These are phyloP conservation scores for Gentiana dahurica DNA, from an alignment of 257 asterid genomes.

Conservation along the genomic window DNA sequence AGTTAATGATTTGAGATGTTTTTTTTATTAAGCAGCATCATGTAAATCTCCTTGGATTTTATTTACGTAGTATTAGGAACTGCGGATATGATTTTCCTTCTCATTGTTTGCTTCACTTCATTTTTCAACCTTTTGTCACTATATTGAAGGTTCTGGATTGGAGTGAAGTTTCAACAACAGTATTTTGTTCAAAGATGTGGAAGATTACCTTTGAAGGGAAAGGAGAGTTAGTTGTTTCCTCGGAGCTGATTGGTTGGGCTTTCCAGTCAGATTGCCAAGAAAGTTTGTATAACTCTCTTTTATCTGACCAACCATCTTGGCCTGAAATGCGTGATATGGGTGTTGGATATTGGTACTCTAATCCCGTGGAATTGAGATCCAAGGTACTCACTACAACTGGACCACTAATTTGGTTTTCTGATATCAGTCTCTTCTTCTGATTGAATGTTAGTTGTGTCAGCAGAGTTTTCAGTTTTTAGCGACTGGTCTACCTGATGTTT, in stretches of 20 bases:
- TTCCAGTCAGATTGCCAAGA: conserved; percentile 95
- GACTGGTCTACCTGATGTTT: background rate
- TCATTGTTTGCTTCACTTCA: conserved; percentile 1
- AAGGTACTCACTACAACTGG: conserved; percentile 50
- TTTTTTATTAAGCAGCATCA: too few relatives aligned
- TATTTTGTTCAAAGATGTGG: conserved; percentile 54
- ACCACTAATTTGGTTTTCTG: conserved; percentile 9
- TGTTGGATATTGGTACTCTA: conserved; percentile 89
- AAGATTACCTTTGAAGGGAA: conserved; percentile 43
- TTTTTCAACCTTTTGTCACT: conserved; percentile 10
- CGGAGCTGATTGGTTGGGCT: conserved; percentile 80
- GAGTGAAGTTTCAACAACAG: conserved; percentile 58
- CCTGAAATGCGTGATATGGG: conserved; percentile 87
- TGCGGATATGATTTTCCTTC: background rate
- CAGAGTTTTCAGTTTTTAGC: background rate
- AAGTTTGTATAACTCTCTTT: conserved; percentile 66
- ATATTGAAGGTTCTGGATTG: conserved; percentile 82
- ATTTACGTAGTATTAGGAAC: background rate
- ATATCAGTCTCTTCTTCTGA: conserved; percentile 6
- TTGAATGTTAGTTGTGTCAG: conserved; percentile 2
- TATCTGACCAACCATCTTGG: conserved; percentile 82
- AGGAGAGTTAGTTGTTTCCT: conserved; percentile 53
- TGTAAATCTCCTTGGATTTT: background rate
- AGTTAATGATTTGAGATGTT: too few relatives aligned
- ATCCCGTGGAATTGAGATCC: conserved; percentile 51